Evolutionary conservation across 345 rosid species (phyloP).

Genomic region (Zanthoxylum bungeanum): DNA sequence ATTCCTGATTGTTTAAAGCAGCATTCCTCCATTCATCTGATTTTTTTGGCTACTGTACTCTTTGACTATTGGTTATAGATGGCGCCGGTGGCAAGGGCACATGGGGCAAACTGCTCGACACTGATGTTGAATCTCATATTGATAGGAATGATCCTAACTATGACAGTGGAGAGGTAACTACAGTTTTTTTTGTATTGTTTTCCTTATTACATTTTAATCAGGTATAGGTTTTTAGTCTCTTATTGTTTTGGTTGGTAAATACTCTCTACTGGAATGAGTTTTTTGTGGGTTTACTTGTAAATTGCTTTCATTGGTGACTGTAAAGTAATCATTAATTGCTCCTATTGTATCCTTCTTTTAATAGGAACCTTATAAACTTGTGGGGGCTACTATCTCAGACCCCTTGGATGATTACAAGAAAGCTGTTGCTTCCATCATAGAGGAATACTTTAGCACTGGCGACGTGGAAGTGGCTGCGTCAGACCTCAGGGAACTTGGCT

Average conservation of each 20-base stretch:
- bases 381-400: constrained; percentile 79
- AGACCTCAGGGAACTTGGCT: constrained; percentile 93
- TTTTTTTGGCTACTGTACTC: constrained; percentile 4
- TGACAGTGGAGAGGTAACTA: constrained; percentile 95
- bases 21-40: neutral
- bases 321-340: neutral
- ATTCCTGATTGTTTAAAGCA: neutral
- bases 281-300: neutral
- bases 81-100: constrained; percentile 99
- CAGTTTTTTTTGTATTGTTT: too few relatives aligned
- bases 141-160: constrained; percentile 97
- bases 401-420: constrained; percentile 94
- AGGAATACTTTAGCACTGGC: constrained; percentile 90
- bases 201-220: neutral
- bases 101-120: constrained; percentile 96
- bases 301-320: neutral
- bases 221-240: neutral
- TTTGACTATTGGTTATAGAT: constrained; percentile 42
- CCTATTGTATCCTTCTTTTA: constrained; percentile 11
- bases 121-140: constrained; percentile 57
- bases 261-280: neutral
- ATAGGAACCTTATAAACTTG: constrained; percentile 87
- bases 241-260: neutral
- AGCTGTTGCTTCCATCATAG: constrained; percentile 75
- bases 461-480: constrained; percentile 92